Conservation (phyloP, 225 moss, liverwort and hornwort species). For the Pseudisothecium myosuroides region DNA sequence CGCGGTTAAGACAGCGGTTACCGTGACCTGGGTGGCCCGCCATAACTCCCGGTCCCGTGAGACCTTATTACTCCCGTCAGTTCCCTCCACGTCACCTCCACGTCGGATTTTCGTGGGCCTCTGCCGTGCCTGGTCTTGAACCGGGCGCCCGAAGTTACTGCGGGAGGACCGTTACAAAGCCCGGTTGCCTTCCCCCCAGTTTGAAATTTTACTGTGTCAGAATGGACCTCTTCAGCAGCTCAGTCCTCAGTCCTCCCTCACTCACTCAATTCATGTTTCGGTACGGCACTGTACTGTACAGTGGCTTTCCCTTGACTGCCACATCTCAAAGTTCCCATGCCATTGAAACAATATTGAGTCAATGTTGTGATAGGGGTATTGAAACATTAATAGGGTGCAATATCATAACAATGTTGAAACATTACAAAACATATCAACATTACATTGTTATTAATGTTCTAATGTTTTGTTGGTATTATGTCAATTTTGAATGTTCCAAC, state of each 20-base stretch:
- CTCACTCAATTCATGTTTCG: neutral
- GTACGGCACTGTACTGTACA: neutral
- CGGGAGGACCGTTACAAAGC: neutral
- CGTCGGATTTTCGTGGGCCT: neutral
- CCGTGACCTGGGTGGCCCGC: neutral
- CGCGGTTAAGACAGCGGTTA: neutral
- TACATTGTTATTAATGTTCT: too few species aligned
- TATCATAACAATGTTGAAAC: too few species aligned
- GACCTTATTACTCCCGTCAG: neutral
- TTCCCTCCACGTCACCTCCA: neutral
- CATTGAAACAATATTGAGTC: too few species aligned
- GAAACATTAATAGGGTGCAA: too few species aligned
- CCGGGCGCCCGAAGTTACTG: neutral
- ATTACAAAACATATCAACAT: too few species aligned
- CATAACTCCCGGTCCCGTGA: neutral
- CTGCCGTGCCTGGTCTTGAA: neutral
- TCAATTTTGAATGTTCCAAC: too few species aligned
- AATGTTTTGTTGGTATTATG: too few species aligned
- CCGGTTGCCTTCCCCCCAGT: neutral
- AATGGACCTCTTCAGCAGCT: neutral
- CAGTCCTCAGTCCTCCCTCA: too few species aligned
- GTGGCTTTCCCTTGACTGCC: neutral
- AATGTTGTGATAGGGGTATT: too few species aligned
- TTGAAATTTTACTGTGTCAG: slow-evolving; percentile 30
- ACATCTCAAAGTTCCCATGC: too few species aligned